Evolutionary conservation across 2,329 filamentous ascomycete species (phyloP).

Genomic region (Akanthomyces uredinophilus): DNA sequence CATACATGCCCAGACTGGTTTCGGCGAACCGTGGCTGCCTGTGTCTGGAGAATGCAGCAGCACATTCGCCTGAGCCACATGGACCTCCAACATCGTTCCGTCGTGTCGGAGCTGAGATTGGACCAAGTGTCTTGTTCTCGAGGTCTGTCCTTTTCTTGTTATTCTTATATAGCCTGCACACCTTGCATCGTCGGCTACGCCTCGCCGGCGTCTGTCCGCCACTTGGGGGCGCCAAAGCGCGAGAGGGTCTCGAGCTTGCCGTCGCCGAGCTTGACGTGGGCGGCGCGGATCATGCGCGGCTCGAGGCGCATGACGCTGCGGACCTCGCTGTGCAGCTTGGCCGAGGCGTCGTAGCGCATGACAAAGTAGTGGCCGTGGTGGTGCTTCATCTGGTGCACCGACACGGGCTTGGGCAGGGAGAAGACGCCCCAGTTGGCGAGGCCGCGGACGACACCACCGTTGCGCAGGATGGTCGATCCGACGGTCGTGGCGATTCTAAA

Average conservation of each 20-base stretch:
- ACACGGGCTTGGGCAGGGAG: constrained; percentile 72
- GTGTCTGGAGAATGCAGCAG: not conserved
- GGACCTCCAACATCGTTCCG: no score
- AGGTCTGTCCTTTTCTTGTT: no score
- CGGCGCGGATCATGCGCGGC: constrained; percentile 83
- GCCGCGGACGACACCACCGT: constrained; percentile 85
- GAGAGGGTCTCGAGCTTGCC: constrained; percentile 49
- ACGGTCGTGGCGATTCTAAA: constrained; percentile 79
- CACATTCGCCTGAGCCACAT: not conserved
- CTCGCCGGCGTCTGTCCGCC: constrained; percentile 36
- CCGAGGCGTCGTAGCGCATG: constrained; percentile 86
- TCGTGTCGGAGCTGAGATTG: not conserved
- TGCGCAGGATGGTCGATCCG: constrained; percentile 74
- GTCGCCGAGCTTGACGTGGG: constrained; percentile 78
- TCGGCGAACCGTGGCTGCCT: not conserved
- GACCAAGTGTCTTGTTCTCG: no score
- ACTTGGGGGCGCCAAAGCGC: constrained; percentile 45
- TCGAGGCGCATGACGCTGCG: constrained; percentile 74
- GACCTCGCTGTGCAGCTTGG: constrained; percentile 68
- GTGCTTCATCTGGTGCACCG: constrained; percentile 78
- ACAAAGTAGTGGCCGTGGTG: constrained; percentile 92
- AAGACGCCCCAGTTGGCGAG: constrained; percentile 95
- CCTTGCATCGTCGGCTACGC: constrained; percentile 19
- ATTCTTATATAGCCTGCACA: no score
- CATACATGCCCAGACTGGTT: not conserved